phyloP scores from a whole-genome alignment of 306 rosid genomes.

The Dryas octopetala region DNA sequence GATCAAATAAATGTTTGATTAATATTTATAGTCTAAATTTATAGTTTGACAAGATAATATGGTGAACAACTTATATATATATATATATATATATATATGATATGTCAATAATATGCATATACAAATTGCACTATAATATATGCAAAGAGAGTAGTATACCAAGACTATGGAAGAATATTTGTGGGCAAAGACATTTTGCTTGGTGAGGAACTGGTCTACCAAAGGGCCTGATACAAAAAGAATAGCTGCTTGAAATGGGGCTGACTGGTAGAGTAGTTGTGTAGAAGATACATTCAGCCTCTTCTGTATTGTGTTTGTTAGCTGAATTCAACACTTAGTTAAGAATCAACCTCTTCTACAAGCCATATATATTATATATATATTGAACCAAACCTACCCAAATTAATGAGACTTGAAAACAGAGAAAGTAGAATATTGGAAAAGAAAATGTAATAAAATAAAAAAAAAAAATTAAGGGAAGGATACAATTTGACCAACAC shows the following conservation, averaged over 20 bases:
- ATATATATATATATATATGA: too few relatives aligned
- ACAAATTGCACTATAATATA: neutral
- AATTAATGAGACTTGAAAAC: conserved; percentile 6
- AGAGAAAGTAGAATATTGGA: neutral
- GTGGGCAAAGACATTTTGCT: conserved; percentile 73
- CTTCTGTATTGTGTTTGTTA: conserved; percentile 96
- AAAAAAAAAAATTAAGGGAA: conserved; percentile 6
- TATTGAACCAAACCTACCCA: conserved; percentile 11
- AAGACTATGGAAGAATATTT: conserved; percentile 77
- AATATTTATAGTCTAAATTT: neutral
- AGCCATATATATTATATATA: neutral
- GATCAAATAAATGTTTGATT: too few relatives aligned
- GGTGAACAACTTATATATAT: too few relatives aligned
- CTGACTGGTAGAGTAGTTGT: conserved; percentile 88
- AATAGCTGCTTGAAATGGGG: conserved; percentile 97
- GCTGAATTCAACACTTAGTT: conserved; percentile 57
- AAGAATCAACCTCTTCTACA: conserved; percentile 36
- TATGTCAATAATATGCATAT: neutral
- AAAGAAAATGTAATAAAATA: neutral
- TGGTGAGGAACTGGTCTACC: conserved; percentile 82
- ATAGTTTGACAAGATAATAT: neutral
- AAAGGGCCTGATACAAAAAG: conserved; percentile 89
- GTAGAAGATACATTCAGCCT: conserved; percentile 91
- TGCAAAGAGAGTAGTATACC: conserved; percentile 39
- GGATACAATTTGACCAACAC: conserved; percentile 97